These are phyloP conservation scores for Aspergillus cristatus DNA, from an alignment of 495 filamentous ascomycete species.

Conservation along the genomic window DNA sequence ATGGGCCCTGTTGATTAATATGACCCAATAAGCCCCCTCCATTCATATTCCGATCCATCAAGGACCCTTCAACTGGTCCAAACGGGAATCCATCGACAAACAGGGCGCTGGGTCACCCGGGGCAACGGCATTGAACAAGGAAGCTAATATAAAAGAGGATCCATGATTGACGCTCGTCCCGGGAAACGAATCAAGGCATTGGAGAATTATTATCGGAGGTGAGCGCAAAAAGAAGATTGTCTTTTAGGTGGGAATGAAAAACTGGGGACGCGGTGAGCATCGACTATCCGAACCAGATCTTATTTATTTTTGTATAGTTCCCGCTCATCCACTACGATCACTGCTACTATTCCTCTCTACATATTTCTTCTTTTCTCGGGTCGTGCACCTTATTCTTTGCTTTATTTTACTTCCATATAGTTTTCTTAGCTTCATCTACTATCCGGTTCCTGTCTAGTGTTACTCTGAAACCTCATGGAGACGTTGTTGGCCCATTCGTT, in stretches of 20 bases:
- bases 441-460: conserved; percentile 2
- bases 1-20: no score
- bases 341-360: conserved; percentile 5
- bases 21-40: no score
- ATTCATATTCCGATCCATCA: conserved; percentile 1
- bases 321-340: no score
- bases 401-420: conserved; percentile 8
- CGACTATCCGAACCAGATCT: no score
- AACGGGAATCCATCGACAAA: neutral
- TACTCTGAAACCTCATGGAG: conserved; percentile 55
- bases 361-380: neutral
- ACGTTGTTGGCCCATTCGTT: conserved; percentile 86
- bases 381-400: conserved; percentile 7
- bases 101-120: conserved; percentile 13
- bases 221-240: no score
- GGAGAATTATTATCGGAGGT: no score
- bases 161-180: neutral
- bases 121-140: conserved; percentile 20
- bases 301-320: no score
- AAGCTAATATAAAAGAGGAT: no score
- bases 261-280: no score
- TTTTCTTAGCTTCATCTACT: conserved; percentile 4
- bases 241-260: no score
- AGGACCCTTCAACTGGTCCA: no score
- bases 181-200: no score